These are phyloP conservation scores for Thalassiosira exigua DNA, from an alignment of 352 stramenopile genomes.

Conservation along the genomic window DNA sequence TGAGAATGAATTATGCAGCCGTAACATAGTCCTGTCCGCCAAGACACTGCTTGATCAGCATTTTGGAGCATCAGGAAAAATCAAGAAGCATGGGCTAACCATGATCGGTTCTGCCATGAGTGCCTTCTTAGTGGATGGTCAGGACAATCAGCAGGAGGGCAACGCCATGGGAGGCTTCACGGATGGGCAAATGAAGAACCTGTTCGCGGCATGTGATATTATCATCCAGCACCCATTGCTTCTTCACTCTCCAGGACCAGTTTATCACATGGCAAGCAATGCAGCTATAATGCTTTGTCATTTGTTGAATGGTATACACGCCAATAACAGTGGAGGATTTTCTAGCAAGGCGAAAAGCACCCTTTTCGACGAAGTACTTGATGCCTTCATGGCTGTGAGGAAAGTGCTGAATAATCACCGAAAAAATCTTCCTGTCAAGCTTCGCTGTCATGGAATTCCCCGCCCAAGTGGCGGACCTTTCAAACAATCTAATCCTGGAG, in stretches of 20 bases:
- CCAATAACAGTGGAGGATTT: slow-evolving; percentile 6
- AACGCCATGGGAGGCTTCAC: slow-evolving; percentile 62
- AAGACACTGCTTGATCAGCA: slow-evolving; percentile 76
- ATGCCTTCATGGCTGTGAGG: slow-evolving; percentile 73
- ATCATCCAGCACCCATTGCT: slow-evolving; percentile 78
- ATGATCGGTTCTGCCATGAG: slow-evolving; percentile 77
- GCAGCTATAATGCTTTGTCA: slow-evolving; percentile 78
- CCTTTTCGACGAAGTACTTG: slow-evolving; percentile 79
- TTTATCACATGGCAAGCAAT: slow-evolving; percentile 83
- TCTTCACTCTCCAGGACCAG: slow-evolving; percentile 71
- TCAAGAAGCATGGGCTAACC: slow-evolving; percentile 73
- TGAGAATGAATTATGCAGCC: slow-evolving; percentile 80
- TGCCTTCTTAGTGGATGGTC: slow-evolving; percentile 79
- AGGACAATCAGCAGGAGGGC: slow-evolving; percentile 37
- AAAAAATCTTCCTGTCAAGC: slow-evolving; percentile 74
- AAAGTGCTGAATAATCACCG: slow-evolving; percentile 78
- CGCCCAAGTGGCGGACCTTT: slow-evolving; percentile 50
- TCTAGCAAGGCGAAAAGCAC: slow-evolving; percentile 65
- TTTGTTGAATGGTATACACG: slow-evolving; percentile 80
- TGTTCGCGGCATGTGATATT: slow-evolving; percentile 78
- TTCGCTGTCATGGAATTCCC: slow-evolving; percentile 80
- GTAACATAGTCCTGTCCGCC: slow-evolving; percentile 79
- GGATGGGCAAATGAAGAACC: slow-evolving; percentile 76
- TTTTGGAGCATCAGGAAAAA: slow-evolving; percentile 28
- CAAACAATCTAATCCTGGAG: slow-evolving; percentile 29